Conservation (phyloP, 2,329 filamentous ascomycete genomes). For the Fusarium nisikadoi region DNA sequence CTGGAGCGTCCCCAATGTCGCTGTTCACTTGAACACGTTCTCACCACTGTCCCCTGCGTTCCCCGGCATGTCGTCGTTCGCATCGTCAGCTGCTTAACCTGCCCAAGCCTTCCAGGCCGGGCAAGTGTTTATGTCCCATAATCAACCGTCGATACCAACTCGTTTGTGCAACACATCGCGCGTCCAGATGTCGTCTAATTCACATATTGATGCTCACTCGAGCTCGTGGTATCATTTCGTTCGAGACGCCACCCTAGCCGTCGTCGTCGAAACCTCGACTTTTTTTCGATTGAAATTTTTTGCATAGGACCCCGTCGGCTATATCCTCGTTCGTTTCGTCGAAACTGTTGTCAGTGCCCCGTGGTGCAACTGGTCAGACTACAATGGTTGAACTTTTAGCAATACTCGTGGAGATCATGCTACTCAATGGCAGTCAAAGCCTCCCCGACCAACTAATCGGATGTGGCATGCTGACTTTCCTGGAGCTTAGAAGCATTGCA, state of each 20-base stretch:
- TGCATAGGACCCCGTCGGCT: not conserved
- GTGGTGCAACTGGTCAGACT: not conserved
- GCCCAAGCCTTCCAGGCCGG: not conserved
- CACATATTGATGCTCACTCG: not conserved
- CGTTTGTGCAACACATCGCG: not conserved
- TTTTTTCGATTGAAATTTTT: not conserved
- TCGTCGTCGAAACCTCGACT: not conserved
- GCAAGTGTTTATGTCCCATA: not conserved
- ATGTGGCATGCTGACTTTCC: not conserved
- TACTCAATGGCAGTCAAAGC: not conserved
- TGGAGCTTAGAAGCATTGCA: not conserved
- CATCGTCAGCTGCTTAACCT: not conserved
- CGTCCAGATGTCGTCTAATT: not conserved
- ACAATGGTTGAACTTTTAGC: not conserved
- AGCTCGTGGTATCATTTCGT: not conserved
- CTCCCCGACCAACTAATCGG: not conserved
- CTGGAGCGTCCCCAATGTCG: not conserved
- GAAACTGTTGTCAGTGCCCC: not conserved
- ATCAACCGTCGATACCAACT: not conserved
- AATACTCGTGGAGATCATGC: not conserved
- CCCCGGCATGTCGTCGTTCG: not conserved
- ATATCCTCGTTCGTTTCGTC: not conserved
- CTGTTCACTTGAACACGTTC: constrained; percentile 9
- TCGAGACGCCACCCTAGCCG: not conserved
- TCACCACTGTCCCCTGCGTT: not conserved